A percentile compares a stretch with the other conserved stretches of the same genome.
These are phyloP conservation scores for Populus alba DNA, from an alignment of 345 rosid species.

Conservation along the genomic window DNA sequence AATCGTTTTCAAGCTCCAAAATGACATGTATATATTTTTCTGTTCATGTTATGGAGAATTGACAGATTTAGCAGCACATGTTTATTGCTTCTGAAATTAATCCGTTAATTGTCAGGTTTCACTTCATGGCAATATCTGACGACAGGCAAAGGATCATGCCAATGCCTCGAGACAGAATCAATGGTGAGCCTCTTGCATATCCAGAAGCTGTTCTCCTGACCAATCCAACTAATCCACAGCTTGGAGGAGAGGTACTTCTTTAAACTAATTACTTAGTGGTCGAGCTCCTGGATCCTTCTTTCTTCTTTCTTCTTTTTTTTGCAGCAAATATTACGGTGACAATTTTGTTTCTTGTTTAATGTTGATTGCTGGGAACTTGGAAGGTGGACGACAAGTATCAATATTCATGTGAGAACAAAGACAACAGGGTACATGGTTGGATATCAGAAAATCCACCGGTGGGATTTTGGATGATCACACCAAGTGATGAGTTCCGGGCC, in stretches of 20 bases:
- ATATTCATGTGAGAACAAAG: slow-evolving; percentile 55
- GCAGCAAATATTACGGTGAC: too few species aligned
- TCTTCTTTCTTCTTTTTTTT: too few species aligned
- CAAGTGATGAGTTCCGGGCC: slow-evolving; percentile 57
- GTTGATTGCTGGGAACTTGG: background rate
- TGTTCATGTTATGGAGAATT: background rate
- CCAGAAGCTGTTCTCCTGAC: slow-evolving; percentile 86
- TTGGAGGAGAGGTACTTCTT: slow-evolving; percentile 66
- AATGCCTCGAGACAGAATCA: slow-evolving; percentile 40
- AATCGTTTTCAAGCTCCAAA: slow-evolving; percentile 62
- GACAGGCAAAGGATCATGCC: slow-evolving; percentile 76
- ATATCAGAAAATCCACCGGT: slow-evolving; percentile 43
- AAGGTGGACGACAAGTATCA: slow-evolving; percentile 95
- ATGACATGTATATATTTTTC: slow-evolving; percentile 32
- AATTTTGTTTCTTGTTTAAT: too few species aligned
- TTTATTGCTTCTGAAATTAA: background rate
- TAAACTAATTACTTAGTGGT: too few species aligned
- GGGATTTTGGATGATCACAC: slow-evolving; percentile 92
- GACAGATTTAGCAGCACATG: too few species aligned
- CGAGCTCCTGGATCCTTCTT: too few species aligned
- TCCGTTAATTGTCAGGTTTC: slow-evolving; percentile 46
- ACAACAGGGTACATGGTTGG: slow-evolving; percentile 82
- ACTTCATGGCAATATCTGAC: slow-evolving; percentile 72
- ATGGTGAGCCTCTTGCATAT: slow-evolving; percentile 51
- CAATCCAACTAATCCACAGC: slow-evolving; percentile 44